Evolutionary conservation across 2,329 filamentous ascomycete species (phyloP), one percentile per base, ranked within the genome.

Genomic region (Microcera coccophila): DNA sequence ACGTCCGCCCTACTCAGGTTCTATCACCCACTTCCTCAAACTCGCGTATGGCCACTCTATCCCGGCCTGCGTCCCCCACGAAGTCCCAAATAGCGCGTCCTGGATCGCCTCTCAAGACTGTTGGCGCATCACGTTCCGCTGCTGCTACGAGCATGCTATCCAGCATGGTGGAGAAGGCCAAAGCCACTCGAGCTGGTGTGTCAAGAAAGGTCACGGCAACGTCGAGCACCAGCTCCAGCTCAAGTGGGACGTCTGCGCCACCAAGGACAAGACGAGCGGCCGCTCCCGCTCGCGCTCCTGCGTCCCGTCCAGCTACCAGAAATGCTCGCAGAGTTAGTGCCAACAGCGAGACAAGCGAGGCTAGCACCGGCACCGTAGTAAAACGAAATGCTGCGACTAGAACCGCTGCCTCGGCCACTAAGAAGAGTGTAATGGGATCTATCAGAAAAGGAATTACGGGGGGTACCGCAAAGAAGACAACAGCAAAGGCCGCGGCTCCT

Each of bases 21-120:
- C 73, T 95, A 3, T 95, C 90, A 2, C 89, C 89, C 2, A 85
- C 87, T 39, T 90, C 87, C 0, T 84, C 85, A 45, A 95, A 95
- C 60, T 85, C 86, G 5, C 81, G 87, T 39, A 75, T 85, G 14
- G 70, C 53, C 45, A 62, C 64, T 16, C 77, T 80, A 37, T 69
- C 63, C 52, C 63, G 71, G 8, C 67, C 70, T 2, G 59, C 61
- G 4, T 78, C 79, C n/a, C 75, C 78, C 12, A 64, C 68, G 18
- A 83, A 84, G 58, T 72, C 77, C 3, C 72, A 75, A 43, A 70
- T 82, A 29, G 71, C 77, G 2, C 76, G 78, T 18, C 76, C 81
- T 18, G 69, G 73, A 14, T 85, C 84, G 18, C 81, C 84, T 1
- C 58, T 79, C n/a, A 86, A 87, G 58, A 68, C 66, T 3, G 58